Base-by-base conservation (phyloP, 2,329 filamentous ascomycete genomes). In the Tolypocladium cylindrosporum region DNA sequence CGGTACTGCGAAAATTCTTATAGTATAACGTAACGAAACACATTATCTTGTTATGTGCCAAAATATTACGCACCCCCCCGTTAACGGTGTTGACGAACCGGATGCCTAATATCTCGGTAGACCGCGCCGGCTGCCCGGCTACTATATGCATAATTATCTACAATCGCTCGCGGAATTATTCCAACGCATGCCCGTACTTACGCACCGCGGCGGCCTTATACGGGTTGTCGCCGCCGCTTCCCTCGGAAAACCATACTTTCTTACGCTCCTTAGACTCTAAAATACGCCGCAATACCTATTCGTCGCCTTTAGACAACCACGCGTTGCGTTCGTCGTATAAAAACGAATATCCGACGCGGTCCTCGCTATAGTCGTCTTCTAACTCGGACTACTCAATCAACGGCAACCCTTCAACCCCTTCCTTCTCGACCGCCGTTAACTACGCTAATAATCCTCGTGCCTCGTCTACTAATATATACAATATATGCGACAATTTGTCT, bases 1-100 rank as follows among this genome's bases (percentile, higher is more conserved):
- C 57, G 14, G 57, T 64, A 24, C 59, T 63, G 11, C 55, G 43
- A 58, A 64, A 65, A 31, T 57, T 57, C 58, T 67, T 68, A 51
- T 64, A 50, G 42, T 68, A 68, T 40, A 51, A 56, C 24, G 61
- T 62, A 11, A 68, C 61, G 43, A 66, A 67, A 52, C 43, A 54
- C 42, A 61, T 55, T 27, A 55, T 48, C 24, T 55, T 34, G 16
- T 62, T 37, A 42, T 60, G 41, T 7, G 43, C 52, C 37, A 62
- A 59, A 4, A 62, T 60, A 24, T 63, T 63, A 2, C 48, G 31
- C 19, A 59, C 40, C 2, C 61, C 55, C 2, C 54, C 58, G 53
- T 63, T 63, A 9, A 16, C 43, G 31, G 52, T 61, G 43, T 63
- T 63, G 11, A 34, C 21, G 24, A 54, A 53, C 43, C 54, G 41